A percentile compares a stretch with the other conserved stretches of the same genome.
These are phyloP conservation scores for Salix brachista DNA, from an alignment of 345 rosid genomes.

Conservation along the genomic window DNA sequence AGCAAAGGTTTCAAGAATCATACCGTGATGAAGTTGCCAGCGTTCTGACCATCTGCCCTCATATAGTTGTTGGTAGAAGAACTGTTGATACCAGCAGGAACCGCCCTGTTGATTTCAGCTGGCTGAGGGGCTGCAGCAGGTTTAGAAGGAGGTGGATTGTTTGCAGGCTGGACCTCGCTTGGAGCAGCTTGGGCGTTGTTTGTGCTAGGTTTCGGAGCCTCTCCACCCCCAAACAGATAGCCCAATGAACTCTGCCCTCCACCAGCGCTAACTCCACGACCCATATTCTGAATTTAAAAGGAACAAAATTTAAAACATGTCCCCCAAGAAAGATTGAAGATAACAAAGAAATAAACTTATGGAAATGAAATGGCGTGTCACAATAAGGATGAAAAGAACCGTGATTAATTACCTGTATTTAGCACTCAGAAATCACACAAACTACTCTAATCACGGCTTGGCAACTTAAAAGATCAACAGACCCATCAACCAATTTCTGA, in stretches of 20 bases:
- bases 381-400: neutral
- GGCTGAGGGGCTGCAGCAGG: conserved; percentile 41
- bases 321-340: neutral
- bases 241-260: conserved; percentile 91
- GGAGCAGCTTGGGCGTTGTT: conserved; percentile 32
- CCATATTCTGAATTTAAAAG: conserved; percentile 34
- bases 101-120: conserved; percentile 43
- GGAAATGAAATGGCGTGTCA: neutral
- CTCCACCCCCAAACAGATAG: conserved; percentile 68
- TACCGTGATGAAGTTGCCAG: conserved; percentile 83
- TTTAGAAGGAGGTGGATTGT: conserved; percentile 31
- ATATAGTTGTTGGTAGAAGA: conserved; percentile 61
- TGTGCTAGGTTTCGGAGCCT: conserved; percentile 59
- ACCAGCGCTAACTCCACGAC: conserved; percentile 77
- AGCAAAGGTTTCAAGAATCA: neutral
- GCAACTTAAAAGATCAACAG: neutral
- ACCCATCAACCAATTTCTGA: neutral
- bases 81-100: conserved; percentile 65
- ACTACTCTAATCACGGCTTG: neutral
- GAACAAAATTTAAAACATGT: neutral
- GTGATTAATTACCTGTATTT: neutral
- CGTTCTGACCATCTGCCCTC: conserved; percentile 80
- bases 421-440: no score
- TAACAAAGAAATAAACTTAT: neutral
- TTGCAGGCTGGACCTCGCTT: conserved; percentile 30